A percentile compares a stretch with the other conserved stretches of the same genome.
Evolutionary conservation across 2,329 filamentous ascomycete genomes (phyloP).

Genomic region (Cordyceps pruinosa): DNA sequence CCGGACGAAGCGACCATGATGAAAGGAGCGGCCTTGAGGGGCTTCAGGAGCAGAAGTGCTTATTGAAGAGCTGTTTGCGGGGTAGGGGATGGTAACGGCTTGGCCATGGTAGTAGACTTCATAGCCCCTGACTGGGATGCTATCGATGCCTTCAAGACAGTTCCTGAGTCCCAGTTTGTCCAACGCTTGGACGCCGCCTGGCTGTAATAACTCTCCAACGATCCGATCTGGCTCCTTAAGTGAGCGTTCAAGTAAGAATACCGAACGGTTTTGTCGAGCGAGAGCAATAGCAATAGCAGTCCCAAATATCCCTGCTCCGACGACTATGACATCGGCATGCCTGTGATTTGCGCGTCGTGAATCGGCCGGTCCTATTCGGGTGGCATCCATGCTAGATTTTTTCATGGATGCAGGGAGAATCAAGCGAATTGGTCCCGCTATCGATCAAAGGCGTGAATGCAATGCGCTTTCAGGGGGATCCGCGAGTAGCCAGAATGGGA

Average conservation of each 20-base stretch:
- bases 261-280: neutral
- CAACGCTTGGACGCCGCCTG: neutral
- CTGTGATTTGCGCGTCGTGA: too few species aligned
- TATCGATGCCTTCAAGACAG: neutral
- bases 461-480: too few species aligned
- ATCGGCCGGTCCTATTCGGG: too few species aligned
- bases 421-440: too few species aligned
- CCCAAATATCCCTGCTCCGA: neutral
- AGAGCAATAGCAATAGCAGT: neutral
- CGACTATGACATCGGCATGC: neutral
- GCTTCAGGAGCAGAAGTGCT: too few species aligned
- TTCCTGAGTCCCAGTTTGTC: neutral
- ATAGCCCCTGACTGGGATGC: neutral
- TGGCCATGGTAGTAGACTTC: neutral
- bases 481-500: too few species aligned
- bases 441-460: too few species aligned
- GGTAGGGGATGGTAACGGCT: neutral
- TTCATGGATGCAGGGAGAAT: too few species aligned
- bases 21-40: neutral
- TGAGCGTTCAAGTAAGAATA: neutral
- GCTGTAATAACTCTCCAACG: neutral
- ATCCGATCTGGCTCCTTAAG: neutral
- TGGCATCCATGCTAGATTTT: too few species aligned
- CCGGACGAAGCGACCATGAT: neutral
- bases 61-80: too few species aligned